Base-by-base conservation (phyloP, 1,284 basidiomycete species). In the Trichosporon sp. region DNA sequence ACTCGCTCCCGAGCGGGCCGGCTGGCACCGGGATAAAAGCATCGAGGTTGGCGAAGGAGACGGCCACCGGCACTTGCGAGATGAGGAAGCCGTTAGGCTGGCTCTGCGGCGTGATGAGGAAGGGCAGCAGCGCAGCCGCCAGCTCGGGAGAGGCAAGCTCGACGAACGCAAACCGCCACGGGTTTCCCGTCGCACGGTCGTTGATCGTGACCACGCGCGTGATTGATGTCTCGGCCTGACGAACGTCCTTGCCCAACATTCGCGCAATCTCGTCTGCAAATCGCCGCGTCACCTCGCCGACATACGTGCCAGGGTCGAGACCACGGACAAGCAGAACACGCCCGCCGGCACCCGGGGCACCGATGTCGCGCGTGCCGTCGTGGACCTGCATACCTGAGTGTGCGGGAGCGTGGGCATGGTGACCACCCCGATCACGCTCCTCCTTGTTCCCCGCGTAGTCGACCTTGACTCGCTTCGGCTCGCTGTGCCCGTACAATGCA, bases 361-460 rank as follows among this genome's bases (percentile, higher is more conserved):
- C 95, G 78, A 98, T 96, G 84, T 98, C 95, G 66, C 94, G 88
- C 71, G 92, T 96, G 1, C 95, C 95, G 78, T 98, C 95, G 79
- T 96, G 96, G 8, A 70, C 64, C 35, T 70, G 69, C 26, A 43
- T 48, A 8, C 32, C 54, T 16, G 68, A 40, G 8, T 46, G 91
- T 38, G 88, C 88, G 21, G 90, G 90, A 75, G 90, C 91, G 32
- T 32, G 26, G 12, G 16, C 35, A 8, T 48, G 32, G 11, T 43
- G 56, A n/a, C 61, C 68, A 2, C 37, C 38, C 7, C 65, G 65
- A 14, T 66, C 65, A 1, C 61, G 59, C 46, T 54, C 46, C 32
- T 35, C 68, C 61, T 19, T 64, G 46, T n/a, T 71, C n/a, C 75
- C 67, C 14, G 93, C 93, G 78, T 91, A 96, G 82, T 96, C 94